Conservation (phyloP, 495 filamentous ascomycete species). For the Symbiotaphrina buchneri region DNA sequence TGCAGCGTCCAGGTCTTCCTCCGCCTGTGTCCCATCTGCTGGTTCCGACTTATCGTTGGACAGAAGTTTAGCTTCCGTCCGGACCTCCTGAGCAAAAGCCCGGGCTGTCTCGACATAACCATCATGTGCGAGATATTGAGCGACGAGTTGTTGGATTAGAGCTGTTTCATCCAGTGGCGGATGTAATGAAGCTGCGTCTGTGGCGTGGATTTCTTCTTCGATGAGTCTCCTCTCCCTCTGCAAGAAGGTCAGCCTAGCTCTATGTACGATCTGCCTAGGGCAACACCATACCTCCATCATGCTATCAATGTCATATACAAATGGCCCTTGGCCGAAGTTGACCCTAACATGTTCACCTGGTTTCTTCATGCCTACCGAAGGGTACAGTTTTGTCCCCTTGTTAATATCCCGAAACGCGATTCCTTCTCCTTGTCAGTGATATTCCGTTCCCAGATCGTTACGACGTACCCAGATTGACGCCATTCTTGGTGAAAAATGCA, state of each 20-base stretch:
- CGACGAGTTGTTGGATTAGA: slow-evolving; percentile 61
- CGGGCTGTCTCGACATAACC: slow-evolving; percentile 90
- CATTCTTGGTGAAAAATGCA: slow-evolving; percentile 93
- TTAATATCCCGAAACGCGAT: slow-evolving; percentile 63
- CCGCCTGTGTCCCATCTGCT: slow-evolving; percentile 42
- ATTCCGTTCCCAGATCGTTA: not conserved
- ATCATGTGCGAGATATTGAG: slow-evolving; percentile 84
- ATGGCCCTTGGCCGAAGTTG: slow-evolving; percentile 83
- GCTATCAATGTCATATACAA: slow-evolving; percentile 80
- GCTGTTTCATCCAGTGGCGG: slow-evolving; percentile 48
- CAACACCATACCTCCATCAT: slow-evolving; percentile 43
- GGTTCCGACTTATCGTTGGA: slow-evolving; percentile 26
- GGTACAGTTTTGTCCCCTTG: slow-evolving; percentile 50
- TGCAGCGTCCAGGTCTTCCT: slow-evolving; percentile 72
- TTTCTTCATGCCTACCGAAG: slow-evolving; percentile 86
- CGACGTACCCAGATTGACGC: slow-evolving; percentile 43
- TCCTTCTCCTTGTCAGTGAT: slow-evolving; percentile 18
- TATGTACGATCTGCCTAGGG: not conserved
- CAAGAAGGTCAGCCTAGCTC: slow-evolving; percentile 7
- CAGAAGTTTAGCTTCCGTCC: slow-evolving; percentile 41
- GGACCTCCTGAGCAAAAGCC: slow-evolving; percentile 71
- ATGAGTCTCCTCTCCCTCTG: slow-evolving; percentile 41
- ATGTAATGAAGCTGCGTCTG: slow-evolving; percentile 30
- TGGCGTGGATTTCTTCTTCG: slow-evolving; percentile 26
- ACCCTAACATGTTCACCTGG: slow-evolving; percentile 58